phyloP scores from a whole-genome alignment of 2,329 filamentous ascomycete genomes.

The Fusarium illudens region DNA sequence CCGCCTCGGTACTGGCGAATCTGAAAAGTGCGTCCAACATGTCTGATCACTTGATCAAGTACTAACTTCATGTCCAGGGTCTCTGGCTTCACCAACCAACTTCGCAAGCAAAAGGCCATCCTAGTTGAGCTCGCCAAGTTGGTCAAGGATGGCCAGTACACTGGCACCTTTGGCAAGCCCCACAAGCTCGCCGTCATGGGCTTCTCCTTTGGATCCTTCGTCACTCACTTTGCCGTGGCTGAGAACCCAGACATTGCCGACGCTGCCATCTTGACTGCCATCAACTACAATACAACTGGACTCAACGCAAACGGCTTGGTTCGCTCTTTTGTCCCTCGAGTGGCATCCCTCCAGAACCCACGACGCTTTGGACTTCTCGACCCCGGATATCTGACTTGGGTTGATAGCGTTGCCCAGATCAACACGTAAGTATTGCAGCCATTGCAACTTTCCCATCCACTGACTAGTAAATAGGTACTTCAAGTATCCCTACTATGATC shows the following conservation, averaged over 20 bases:
- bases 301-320: constrained; percentile 19
- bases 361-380: constrained; percentile 3
- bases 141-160: constrained; percentile 23
- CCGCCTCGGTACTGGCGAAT: constrained; percentile 23
- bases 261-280: constrained; percentile 17
- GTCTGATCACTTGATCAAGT: rapidly evolving
- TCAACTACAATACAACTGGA: constrained; percentile 26
- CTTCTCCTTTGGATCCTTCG: constrained; percentile 29
- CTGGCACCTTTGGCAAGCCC: constrained; percentile 17
- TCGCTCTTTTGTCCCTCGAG: constrained; percentile 25
- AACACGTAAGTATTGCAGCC: constrained; percentile 4
- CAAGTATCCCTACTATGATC: constrained; percentile 26
- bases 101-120: constrained; percentile 26
- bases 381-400: constrained; percentile 27
- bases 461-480: constrained; percentile 13
- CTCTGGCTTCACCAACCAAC: constrained; percentile 27
- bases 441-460: neutral
- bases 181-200: constrained; percentile 26
- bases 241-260: constrained; percentile 22
- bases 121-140: constrained; percentile 23
- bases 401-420: constrained; percentile 16
- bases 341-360: constrained; percentile 25
- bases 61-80: constrained; percentile 6
- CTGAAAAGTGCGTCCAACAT: constrained; percentile 4
- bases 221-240: constrained; percentile 27